Evolutionary conservation across 1,284 basidiomycete species (phyloP).

Genomic region (Exsudoporus floridanus): DNA sequence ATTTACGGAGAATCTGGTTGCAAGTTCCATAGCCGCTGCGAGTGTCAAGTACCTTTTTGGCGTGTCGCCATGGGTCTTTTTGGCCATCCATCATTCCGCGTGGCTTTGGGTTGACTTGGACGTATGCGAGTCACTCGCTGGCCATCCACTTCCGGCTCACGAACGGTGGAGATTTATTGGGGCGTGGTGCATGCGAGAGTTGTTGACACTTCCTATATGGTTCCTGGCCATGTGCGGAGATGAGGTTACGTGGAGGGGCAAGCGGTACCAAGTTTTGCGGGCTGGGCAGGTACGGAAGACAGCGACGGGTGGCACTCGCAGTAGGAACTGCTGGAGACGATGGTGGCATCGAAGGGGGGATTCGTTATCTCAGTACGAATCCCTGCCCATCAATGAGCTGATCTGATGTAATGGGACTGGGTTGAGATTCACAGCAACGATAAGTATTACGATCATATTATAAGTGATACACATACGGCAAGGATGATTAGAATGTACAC

Average conservation of each 20-base stretch:
- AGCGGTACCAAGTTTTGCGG: slow-evolving; percentile 57
- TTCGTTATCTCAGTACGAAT: slow-evolving; percentile 15
- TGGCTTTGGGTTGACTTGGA: slow-evolving; percentile 74
- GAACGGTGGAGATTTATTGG: slow-evolving; percentile 60
- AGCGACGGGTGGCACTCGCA: background rate
- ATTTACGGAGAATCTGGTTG: slow-evolving; percentile 80
- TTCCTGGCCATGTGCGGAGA: slow-evolving; percentile 75
- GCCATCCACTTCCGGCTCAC: slow-evolving; percentile 54
- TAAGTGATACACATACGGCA: slow-evolving; percentile 35
- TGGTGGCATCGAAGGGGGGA: slow-evolving; percentile 13
- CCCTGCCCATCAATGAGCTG: slow-evolving; percentile 15
- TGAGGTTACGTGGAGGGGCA: slow-evolving; percentile 83
- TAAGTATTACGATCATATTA: slow-evolving; percentile 35
- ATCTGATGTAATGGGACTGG: slow-evolving; percentile 23
- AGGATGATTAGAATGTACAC: slow-evolving; percentile 38
- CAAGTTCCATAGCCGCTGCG: slow-evolving; percentile 62
- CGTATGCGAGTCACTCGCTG: slow-evolving; percentile 70
- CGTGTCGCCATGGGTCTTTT: slow-evolving; percentile 52
- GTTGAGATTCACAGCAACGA: slow-evolving; percentile 31
- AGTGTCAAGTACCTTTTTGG: slow-evolving; percentile 56
- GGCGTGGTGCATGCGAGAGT: slow-evolving; percentile 79
- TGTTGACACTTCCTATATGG: slow-evolving; percentile 85
- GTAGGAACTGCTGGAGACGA: slow-evolving; percentile 11
- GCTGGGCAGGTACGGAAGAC: slow-evolving; percentile 59
- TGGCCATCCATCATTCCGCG: slow-evolving; percentile 53